phyloP scores from a whole-genome alignment of 2,329 filamentous ascomycete species.

The Exophiala alcalophila region DNA sequence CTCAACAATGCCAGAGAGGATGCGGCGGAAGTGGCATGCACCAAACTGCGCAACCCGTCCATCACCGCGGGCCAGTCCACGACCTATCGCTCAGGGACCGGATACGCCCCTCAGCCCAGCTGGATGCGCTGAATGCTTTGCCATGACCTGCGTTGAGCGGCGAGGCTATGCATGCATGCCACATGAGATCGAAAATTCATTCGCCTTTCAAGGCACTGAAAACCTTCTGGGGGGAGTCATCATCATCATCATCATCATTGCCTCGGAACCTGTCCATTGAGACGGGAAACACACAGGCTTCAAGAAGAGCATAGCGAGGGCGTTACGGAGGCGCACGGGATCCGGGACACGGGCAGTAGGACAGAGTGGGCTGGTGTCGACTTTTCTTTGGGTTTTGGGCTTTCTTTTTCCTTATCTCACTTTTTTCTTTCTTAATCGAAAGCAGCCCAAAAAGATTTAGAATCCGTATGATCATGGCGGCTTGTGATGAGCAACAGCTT shows the following conservation, averaged over 20 bases:
- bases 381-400: slow-evolving; percentile 29
- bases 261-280: slow-evolving; percentile 8
- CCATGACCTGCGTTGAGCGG: not conserved
- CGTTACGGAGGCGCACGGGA: slow-evolving; percentile 19
- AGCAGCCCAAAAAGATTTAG: slow-evolving; percentile 7
- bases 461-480: slow-evolving; percentile 7
- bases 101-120: slow-evolving; percentile 16
- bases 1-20: slow-evolving; percentile 86
- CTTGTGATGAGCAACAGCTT: slow-evolving; percentile 9
- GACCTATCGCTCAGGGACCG: slow-evolving; percentile 13
- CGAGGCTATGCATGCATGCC: slow-evolving; percentile 2
- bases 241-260: too few species aligned
- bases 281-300: slow-evolving; percentile 3
- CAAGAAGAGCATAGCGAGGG: slow-evolving; percentile 27
- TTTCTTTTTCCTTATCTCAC: slow-evolving; percentile 18
- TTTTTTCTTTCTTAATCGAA: slow-evolving; percentile 4
- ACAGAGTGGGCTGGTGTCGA: slow-evolving; percentile 32
- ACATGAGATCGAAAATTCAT: slow-evolving; percentile 1
- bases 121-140: slow-evolving; percentile 16
- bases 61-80: slow-evolving; percentile 23
- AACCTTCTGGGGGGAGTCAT: slow-evolving; percentile 4
- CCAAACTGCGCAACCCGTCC: slow-evolving; percentile 34
- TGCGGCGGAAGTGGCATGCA: slow-evolving; percentile 72
- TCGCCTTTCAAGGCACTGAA: not conserved
- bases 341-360: slow-evolving; percentile 3